Evolutionary conservation across 805 yeast species (phyloP).

Genomic region (Saccharomycopsis microspora): DNA sequence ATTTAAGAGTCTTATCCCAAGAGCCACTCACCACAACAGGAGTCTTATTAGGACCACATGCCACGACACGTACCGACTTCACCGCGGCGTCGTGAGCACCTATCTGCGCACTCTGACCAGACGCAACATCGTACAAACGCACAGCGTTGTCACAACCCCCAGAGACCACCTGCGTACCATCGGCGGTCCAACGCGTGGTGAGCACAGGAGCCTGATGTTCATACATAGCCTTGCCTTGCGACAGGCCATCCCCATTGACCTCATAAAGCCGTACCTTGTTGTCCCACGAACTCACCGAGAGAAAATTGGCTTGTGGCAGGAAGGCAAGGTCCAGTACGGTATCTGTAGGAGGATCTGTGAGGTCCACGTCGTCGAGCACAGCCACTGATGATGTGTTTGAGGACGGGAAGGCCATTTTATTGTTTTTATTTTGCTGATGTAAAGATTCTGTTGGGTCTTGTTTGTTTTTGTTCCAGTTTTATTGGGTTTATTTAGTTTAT

Average conservation of each 20-base stretch:
- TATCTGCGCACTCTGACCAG: slow-evolving; percentile 74
- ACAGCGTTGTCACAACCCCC: slow-evolving; percentile 91
- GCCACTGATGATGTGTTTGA: not conserved
- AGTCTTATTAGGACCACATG: slow-evolving; percentile 74
- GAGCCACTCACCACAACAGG: slow-evolving; percentile 80
- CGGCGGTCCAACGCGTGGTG: slow-evolving; percentile 68
- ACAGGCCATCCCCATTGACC: slow-evolving; percentile 58
- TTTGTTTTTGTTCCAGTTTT: no score
- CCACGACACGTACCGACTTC: slow-evolving; percentile 59
- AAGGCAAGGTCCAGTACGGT: slow-evolving; percentile 75
- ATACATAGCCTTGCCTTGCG: slow-evolving; percentile 80
- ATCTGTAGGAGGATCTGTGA: slow-evolving; percentile 84
- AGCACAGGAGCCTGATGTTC: slow-evolving; percentile 88
- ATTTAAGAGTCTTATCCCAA: slow-evolving; percentile 90
- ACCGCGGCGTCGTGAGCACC: slow-evolving; percentile 84
- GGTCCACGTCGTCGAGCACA: slow-evolving; percentile 45
- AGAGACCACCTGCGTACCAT: slow-evolving; percentile 78
- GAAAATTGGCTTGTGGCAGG: slow-evolving; percentile 73
- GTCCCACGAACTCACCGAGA: slow-evolving; percentile 90
- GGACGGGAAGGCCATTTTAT: no score
- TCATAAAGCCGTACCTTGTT: slow-evolving; percentile 90
- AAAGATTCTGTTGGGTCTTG: no score
- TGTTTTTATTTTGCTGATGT: no score
- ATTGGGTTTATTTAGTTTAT: no score
- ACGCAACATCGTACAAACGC: slow-evolving; percentile 66